A percentile compares a stretch with the other conserved stretches of the same genome.
These are phyloP conservation scores for Aureobasidium mangrovei DNA, from an alignment of 2,329 filamentous ascomycete species.

Conservation along the genomic window DNA sequence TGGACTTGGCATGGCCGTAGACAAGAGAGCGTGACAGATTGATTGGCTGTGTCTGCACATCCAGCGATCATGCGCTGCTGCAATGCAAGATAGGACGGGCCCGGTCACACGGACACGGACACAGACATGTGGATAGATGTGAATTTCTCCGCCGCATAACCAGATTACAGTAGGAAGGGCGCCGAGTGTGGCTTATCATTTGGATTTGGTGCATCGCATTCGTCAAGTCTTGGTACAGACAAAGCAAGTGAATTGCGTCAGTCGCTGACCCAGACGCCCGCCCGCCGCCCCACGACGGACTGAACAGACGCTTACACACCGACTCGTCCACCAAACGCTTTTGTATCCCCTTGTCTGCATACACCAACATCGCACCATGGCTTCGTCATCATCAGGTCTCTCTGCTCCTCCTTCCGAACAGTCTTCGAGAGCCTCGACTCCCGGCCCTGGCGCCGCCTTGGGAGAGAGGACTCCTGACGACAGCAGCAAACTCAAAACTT, in stretches of 20 bases:
- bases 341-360: constrained; percentile 2
- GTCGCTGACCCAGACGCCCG: not conserved
- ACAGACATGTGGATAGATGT: not conserved
- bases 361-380: constrained; percentile 5
- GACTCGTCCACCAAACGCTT: not conserved
- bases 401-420: constrained; percentile 7
- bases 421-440: constrained; percentile 11
- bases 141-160: no score
- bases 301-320: not conserved
- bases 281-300: constrained; percentile 1
- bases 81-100: not conserved
- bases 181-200: no score
- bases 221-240: not conserved
- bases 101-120: not conserved
- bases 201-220: no score
- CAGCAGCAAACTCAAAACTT: constrained; percentile 79
- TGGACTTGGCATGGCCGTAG: not conserved
- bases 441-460: constrained; percentile 16
- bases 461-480: constrained; percentile 61
- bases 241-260: not conserved
- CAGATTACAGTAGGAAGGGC: no score
- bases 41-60: constrained; percentile 11
- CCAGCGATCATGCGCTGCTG: not conserved
- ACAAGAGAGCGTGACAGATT: constrained; percentile 6
- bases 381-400: constrained; percentile 9